A percentile compares a stretch with the other conserved stretches of the same genome.
Conservation (phyloP, 75 land plant genomes). For the Cupressus sempervirens region DNA sequence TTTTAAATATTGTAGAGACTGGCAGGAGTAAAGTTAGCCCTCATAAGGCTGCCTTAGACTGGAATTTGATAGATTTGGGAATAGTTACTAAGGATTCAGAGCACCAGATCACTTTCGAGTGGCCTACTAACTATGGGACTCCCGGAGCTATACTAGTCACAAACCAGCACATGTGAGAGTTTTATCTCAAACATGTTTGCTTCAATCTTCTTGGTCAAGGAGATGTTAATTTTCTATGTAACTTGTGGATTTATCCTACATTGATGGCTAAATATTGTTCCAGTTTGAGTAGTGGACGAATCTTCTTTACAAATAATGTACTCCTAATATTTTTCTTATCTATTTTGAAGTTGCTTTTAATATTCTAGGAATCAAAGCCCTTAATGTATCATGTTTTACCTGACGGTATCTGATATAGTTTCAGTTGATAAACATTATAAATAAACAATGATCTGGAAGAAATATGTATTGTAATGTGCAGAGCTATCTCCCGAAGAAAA, state of each 20-base stretch:
- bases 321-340: not conserved
- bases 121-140: slow-evolving; percentile 16
- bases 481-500: slow-evolving; percentile 23
- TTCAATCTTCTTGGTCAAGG: slow-evolving; percentile 1
- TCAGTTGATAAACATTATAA: not conserved
- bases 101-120: slow-evolving; percentile 13
- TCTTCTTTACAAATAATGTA: slow-evolving; percentile 19
- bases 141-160: slow-evolving; percentile 29
- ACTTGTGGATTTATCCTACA: slow-evolving; percentile 25
- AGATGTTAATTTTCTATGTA: slow-evolving; percentile 14
- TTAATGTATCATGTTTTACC: too few species aligned
- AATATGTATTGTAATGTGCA: not conserved
- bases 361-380: too few species aligned
- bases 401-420: too few species aligned
- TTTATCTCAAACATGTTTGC: slow-evolving; percentile 15
- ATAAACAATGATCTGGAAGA: not conserved
- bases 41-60: slow-evolving; percentile 3
- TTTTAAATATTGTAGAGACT: slow-evolving; percentile 16
- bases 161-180: slow-evolving; percentile 28
- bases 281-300: not conserved
- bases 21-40: slow-evolving; percentile 5
- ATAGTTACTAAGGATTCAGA: not conserved
- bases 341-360: too few species aligned
- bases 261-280: not conserved
- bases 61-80: not conserved